These are phyloP conservation scores for Cadophora gregata DNA, from an alignment of 2,329 filamentous ascomycete genomes.

Conservation along the genomic window DNA sequence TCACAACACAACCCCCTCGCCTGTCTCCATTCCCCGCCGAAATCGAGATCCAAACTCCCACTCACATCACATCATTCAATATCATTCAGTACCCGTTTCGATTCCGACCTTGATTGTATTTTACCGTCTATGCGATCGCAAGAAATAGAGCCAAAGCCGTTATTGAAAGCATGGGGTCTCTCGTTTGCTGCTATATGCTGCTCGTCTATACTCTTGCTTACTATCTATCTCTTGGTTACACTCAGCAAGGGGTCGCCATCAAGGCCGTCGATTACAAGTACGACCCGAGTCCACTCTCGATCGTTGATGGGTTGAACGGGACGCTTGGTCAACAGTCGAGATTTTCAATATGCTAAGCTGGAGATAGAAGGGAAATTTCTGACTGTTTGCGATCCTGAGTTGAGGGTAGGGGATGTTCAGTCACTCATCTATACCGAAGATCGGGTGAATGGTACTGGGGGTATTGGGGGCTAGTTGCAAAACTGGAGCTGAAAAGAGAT, in stretches of 20 bases:
- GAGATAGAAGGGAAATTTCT: background rate
- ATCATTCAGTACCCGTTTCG: no score
- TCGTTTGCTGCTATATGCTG: constrained; percentile 8
- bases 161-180: constrained; percentile 9
- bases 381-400: background rate
- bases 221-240: constrained; percentile 8
- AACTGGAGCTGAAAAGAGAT: no score
- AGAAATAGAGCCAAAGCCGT: background rate
- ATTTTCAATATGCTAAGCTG: background rate
- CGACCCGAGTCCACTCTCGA: background rate
- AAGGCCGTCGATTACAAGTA: background rate
- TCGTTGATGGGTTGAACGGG: background rate
- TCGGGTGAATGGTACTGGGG: no score
- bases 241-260: background rate
- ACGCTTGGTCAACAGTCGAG: no score
- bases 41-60: no score
- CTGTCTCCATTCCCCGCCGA: no score
- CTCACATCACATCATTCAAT: no score
- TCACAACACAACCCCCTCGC: no score
- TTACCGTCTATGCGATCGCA: background rate
- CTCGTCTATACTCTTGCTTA: constrained; percentile 13
- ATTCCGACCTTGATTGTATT: no score
- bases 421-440: no score
- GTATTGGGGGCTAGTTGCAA: no score
- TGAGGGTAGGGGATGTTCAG: no score